Conservation (phyloP, 148 eudicot species). For the Heliosperma pusillum region DNA sequence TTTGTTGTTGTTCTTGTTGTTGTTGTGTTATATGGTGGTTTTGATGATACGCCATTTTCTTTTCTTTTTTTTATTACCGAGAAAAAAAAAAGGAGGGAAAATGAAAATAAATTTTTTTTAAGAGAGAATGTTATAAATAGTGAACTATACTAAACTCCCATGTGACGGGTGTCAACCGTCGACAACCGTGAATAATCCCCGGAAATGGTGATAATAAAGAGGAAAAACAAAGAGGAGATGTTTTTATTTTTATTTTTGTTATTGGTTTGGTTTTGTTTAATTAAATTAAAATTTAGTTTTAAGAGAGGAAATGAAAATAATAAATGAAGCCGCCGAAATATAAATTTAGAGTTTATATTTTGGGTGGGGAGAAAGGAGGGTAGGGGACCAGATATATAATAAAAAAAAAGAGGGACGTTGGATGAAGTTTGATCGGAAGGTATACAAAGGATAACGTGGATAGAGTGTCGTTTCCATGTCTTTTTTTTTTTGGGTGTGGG, state of each 20-base stretch:
- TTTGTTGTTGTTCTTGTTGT: background rate
- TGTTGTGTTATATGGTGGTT: constrained; percentile 18
- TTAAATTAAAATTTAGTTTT: too few species aligned
- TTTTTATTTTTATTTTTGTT: too few species aligned
- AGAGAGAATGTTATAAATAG: constrained; percentile 12
- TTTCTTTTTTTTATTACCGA: background rate
- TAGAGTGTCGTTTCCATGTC: constrained; percentile 34
- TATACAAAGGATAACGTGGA: constrained; percentile 33
- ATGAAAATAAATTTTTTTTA: constrained; percentile 1
- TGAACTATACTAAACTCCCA: too few species aligned
- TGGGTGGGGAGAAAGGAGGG: background rate
- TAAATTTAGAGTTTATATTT: constrained; percentile 6
- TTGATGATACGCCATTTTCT: constrained; percentile 24
- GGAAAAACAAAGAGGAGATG: background rate
- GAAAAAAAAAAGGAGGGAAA: background rate
- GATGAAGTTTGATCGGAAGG: constrained; percentile 35
- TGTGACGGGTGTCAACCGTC: background rate
- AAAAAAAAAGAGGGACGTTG: constrained; percentile 28
- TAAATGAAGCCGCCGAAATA: constrained; percentile 31
- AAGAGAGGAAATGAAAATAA: background rate
- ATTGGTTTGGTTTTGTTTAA: background rate
- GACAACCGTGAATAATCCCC: background rate
- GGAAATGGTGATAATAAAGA: too few species aligned
- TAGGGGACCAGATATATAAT: constrained; percentile 25
- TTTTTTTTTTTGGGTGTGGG: background rate